Base-by-base conservation (phyloP, 805 yeast genomes). In the Kregervanrija fluxuum region DNA sequence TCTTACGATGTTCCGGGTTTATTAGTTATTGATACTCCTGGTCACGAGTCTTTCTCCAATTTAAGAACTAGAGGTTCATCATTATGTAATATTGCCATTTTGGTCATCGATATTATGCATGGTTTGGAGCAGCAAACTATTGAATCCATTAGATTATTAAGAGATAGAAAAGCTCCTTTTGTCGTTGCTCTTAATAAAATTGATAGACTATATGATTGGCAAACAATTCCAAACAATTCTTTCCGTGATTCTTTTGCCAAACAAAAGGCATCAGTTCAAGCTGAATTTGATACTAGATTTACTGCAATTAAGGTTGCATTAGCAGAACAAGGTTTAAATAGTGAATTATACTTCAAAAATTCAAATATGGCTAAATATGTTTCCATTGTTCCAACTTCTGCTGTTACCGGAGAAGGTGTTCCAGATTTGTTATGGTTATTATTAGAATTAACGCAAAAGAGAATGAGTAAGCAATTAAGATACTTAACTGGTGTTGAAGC, bases 361-460 rank as follows among this genome's bases (percentile, higher is more conserved):
- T 85, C 84, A 67, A 93, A 91, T 71, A 71, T 91, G 77, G 71
- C 97, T 45, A 88, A 89, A 65, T 88, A 82, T 60, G 99, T 93
- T 45, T 89, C 97, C 33, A 85, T 93, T 57, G 96, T 93, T 38
- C 99, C 99, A 56, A 93, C 99, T 14, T 91, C 98, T 50, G 99
- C 99, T 45, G 95, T 90, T 38, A 90, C 97, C 11, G 99, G 99
- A 66, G 99, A 93, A 71, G 99, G 99, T 85, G 95, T 93, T 57
- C 99, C 99, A 41, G 99, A 93, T 79, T 76, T 93, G 71, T 79
- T 93, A 61, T 89, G 96, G 91, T 77, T 93, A 66, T 73, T 93
- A 61, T 76, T 93, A 57, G 98, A 93, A 68, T 78, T 93, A 59
- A 93, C 99, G 12, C 98, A 93, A 71, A 85, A 87, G 81, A 85